These are phyloP conservation scores for Neopestalotiopsis rosae DNA, from an alignment of 2,329 filamentous ascomycete genomes.

Conservation along the genomic window DNA sequence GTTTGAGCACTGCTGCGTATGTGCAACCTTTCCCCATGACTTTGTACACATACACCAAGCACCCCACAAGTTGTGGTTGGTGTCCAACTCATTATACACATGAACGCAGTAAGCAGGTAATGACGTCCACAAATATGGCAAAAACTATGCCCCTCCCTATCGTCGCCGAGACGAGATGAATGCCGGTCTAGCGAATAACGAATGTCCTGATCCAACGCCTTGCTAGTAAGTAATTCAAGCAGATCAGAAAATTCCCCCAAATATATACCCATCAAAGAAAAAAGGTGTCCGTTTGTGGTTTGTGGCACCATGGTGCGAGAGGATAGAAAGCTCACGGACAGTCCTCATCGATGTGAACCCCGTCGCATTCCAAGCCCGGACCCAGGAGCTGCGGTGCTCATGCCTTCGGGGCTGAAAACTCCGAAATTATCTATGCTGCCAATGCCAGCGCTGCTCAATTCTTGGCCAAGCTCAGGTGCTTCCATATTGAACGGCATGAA, in stretches of 20 bases:
- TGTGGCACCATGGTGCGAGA: background rate
- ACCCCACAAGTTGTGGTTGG: background rate
- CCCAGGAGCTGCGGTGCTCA: constrained; percentile 37
- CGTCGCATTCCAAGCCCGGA: constrained; percentile 21
- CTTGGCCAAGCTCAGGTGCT: constrained; percentile 66
- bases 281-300: background rate
- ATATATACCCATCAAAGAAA: background rate
- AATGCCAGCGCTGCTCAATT: constrained; percentile 48
- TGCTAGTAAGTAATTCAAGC: constrained; percentile 1
- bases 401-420: constrained; percentile 50
- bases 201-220: constrained; percentile 14
- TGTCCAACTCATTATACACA: constrained; percentile 11
- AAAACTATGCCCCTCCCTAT: background rate
- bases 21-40: background rate
- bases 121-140: background rate
- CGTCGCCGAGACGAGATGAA: constrained; percentile 10
- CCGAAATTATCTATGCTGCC: constrained; percentile 53
- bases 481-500: constrained; percentile 94
- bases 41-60: background rate
- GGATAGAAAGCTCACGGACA: background rate
- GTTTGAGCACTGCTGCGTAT: background rate
- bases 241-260: background rate
- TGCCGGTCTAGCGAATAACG: constrained; percentile 12
- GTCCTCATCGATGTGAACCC: constrained; percentile 11
- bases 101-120: background rate